phyloP scores from a whole-genome alignment of 768 basidiomycete species.

The Xerocomus potaroensis region DNA sequence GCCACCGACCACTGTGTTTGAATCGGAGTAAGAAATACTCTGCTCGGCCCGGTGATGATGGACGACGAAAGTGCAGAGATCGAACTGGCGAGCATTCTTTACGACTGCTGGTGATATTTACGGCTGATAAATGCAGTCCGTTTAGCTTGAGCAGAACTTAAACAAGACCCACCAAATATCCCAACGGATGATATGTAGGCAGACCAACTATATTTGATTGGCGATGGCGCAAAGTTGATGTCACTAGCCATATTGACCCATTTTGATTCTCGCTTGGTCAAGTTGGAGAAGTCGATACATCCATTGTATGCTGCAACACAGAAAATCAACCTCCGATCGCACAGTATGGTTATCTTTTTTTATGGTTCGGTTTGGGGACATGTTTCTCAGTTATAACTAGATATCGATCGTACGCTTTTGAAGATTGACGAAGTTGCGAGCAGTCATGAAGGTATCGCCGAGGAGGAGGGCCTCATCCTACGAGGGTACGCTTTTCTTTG shows the following conservation, averaged over 20 bases:
- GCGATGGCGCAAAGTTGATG: conserved; percentile 19
- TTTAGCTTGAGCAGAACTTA: conserved; percentile 79
- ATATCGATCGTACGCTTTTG: conserved; percentile 73
- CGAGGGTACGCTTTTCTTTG: conserved; percentile 50
- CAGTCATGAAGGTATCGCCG: conserved; percentile 69
- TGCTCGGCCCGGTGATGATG: too few species aligned
- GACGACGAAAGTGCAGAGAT: conserved; percentile 28
- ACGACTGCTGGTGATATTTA: not conserved
- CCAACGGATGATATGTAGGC: conserved; percentile 79
- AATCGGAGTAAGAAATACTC: too few species aligned
- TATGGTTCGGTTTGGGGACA: not conserved
- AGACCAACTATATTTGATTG: not conserved
- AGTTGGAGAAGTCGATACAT: conserved; percentile 80
- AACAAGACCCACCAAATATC: conserved; percentile 84
- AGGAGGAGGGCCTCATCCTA: conserved; percentile 74
- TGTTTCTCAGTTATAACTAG: conserved; percentile 34
- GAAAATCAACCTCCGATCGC: conserved; percentile 62
- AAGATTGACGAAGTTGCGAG: conserved; percentile 79
- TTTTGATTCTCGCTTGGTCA: conserved; percentile 77
- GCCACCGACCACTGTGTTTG: too few species aligned
- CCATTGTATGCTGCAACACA: conserved; percentile 81
- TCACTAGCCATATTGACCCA: conserved; percentile 73
- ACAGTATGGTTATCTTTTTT: conserved; percentile 63
- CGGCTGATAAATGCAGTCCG: not conserved
- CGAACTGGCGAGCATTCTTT: conserved; percentile 15